Base-by-base conservation (phyloP, 129 eudicot species). In the Chrysanthemum seticuspe region DNA sequence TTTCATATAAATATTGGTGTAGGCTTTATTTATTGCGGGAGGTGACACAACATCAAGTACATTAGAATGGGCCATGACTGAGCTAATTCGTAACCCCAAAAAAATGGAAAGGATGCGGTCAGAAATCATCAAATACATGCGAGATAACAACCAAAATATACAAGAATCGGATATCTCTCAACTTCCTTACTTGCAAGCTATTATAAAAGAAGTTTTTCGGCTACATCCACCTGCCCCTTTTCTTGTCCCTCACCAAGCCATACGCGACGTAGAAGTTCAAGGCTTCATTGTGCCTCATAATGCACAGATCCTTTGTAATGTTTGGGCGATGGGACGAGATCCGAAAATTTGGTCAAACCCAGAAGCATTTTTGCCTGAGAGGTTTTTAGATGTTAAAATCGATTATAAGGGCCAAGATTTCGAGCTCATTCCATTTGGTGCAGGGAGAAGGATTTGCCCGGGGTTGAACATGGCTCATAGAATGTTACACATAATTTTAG, bases 181-280 rank as follows among this genome's bases (percentile, higher is more conserved):
- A 13, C 71, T 85, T 57, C 86, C 86, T 9, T 81, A 84, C 72
- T 21, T 80, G 4, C 78, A 68, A 62, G 79, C 77, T 6, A 8
- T 84, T 6, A 62, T 84, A 21, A 84, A 84, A 67, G 87, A 84
- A 68, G 77, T 80, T 18, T 34, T 80, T 2, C 64, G 88, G 1
- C 54, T 85, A 2, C 88, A 85, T 59, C 88, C 88, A 19, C 72
- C 83, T 0, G 76, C 13, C 2, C 86, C 88, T n/a, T 70, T 85
- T n/a, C 36, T 31, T 31, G 36, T 31, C 36, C 36, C 36, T 31
- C 36, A 31, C 36, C 36, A 31, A 31, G 36, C 36, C 36, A 31
- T 31, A 31, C 36, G 36, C 5, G 36, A 31, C 36, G 36, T 31
- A 31, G 36, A 31, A 31, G 36, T 31, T 0, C 36, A 31, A 31